Conservation (phyloP, 2,329 filamentous ascomycete species). For the Colletotrichum tamarilloi region DNA sequence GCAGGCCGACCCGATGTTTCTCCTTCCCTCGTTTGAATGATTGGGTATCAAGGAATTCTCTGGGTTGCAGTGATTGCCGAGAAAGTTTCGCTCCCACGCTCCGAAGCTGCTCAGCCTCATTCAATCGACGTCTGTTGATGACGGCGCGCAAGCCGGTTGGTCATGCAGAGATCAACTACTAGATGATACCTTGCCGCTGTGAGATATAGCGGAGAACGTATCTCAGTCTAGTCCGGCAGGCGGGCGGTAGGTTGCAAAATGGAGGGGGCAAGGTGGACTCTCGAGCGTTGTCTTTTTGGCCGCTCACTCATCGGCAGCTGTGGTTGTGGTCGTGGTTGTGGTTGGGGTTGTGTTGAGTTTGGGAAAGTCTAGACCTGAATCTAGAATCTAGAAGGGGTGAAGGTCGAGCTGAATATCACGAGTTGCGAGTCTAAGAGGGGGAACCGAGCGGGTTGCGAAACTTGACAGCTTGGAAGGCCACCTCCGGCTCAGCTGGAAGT, state of each 20-base stretch:
- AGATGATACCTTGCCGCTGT: background rate
- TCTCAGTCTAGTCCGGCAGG: background rate
- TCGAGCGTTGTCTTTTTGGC: background rate
- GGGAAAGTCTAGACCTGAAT: background rate
- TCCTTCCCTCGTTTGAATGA: background rate
- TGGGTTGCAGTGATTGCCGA: conserved; percentile 15
- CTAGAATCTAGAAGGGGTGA: background rate
- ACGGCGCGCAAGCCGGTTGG: conserved; percentile 4
- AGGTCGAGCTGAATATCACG: background rate
- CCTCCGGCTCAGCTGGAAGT: background rate
- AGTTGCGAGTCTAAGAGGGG: background rate
- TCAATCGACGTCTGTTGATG: conserved; percentile 5
- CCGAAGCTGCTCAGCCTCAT: conserved; percentile 30
- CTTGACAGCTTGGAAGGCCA: conserved; percentile 23
- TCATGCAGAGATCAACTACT: background rate
- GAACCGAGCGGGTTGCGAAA: conserved; percentile 14
- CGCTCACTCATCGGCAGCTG: background rate
- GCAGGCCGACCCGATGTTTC: conserved; percentile 8
- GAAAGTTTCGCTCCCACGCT: conserved; percentile 24
- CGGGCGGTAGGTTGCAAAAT: background rate
- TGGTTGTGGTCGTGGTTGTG: background rate
- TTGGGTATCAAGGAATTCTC: background rate
- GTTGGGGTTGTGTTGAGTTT: background rate
- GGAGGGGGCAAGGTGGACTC: background rate
- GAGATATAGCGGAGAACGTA: background rate